phyloP scores from a whole-genome alignment of 1,284 basidiomycete genomes.

The Marasmius oreades region DNA sequence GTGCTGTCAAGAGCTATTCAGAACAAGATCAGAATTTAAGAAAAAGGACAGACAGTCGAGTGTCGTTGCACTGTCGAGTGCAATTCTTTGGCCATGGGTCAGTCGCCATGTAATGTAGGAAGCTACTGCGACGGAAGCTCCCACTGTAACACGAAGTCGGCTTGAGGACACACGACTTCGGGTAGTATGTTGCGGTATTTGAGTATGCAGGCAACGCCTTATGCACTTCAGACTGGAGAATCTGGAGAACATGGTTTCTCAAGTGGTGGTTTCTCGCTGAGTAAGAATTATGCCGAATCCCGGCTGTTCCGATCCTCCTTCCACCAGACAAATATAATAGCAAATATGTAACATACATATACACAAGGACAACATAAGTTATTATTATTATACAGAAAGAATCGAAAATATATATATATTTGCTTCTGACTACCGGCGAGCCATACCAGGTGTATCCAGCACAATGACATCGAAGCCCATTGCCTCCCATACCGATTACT shows the following conservation, averaged over 20 bases:
- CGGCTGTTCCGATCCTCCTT: no score
- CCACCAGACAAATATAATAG: no score
- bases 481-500: no score
- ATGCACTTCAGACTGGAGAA: constrained; percentile 39
- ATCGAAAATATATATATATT: no score
- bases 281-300: background rate
- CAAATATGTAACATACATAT: no score
- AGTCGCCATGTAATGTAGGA: constrained; percentile 44
- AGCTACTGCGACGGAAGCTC: constrained; percentile 41
- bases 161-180: constrained; percentile 18
- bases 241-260: constrained; percentile 35
- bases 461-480: no score
- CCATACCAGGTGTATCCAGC: no score
- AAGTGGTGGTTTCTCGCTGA: background rate
- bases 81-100: constrained; percentile 39
- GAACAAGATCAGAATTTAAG: background rate
- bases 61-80: constrained; percentile 35
- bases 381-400: no score
- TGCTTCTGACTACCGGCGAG: no score
- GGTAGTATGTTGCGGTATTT: constrained; percentile 22
- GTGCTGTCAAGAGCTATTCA: background rate
- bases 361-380: no score
- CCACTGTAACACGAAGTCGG: constrained; percentile 34
- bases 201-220: constrained; percentile 45
- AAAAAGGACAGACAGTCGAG: constrained; percentile 9